Evolutionary conservation across 148 eudicot species (phyloP).

Genomic region (Pouteria glomerata): DNA sequence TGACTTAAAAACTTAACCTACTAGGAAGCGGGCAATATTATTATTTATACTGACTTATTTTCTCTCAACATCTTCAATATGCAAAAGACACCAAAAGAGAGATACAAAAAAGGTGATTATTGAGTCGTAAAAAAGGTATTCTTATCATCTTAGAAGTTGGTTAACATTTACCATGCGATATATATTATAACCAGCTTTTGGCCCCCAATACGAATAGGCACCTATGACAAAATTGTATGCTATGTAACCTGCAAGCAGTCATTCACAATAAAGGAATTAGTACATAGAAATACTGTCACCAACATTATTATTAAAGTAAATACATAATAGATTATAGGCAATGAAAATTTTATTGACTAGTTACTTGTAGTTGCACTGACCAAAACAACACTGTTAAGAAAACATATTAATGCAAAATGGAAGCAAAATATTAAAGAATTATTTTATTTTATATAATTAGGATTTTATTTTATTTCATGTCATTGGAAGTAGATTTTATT

Average conservation of each 20-base stretch:
- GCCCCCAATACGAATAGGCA: slow-evolving; percentile 99
- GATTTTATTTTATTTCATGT: too few relatives aligned
- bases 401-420: too few relatives aligned
- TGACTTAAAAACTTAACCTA: too few relatives aligned
- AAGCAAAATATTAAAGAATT: too few relatives aligned
- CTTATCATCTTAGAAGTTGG: neutral
- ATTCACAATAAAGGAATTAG: neutral
- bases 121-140: too few relatives aligned
- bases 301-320: too few relatives aligned
- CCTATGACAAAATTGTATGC: slow-evolving; percentile 96
- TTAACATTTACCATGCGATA: slow-evolving; percentile 71
- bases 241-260: slow-evolving; percentile 63
- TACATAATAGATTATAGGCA: neutral
- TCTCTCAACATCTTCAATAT: neutral
- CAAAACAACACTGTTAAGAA: neutral
- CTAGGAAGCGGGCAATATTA: too few relatives aligned
- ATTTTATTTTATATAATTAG: too few relatives aligned
- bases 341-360: neutral
- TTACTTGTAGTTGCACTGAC: neutral
- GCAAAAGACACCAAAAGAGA: neutral
- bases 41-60: too few relatives aligned
- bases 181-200: slow-evolving; percentile 91
- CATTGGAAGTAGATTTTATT: too few relatives aligned
- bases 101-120: neutral
- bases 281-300: neutral